Base-by-base conservation (phyloP, 2,329 filamentous ascomycete genomes). In the Phialemoniopsis sp. region DNA sequence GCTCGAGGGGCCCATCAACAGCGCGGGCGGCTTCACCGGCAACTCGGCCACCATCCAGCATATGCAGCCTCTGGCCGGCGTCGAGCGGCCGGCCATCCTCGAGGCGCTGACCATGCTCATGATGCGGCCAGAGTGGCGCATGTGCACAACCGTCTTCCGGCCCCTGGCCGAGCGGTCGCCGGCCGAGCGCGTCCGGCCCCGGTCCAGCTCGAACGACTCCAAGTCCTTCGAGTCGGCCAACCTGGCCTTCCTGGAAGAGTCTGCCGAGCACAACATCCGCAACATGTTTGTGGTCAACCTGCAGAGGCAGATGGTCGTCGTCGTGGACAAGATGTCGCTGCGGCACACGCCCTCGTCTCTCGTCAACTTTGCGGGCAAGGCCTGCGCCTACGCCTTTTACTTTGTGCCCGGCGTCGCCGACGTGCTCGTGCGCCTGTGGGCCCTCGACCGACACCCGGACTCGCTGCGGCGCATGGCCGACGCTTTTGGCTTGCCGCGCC, bases 331-430 rank as follows among this genome's bases (percentile, higher is more conserved):
- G 56, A 85, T 95, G 81, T 89, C 87, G 13, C 69, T 87, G 52
- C 79, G 87, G 36, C 85, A 89, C 42, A 70, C 69, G 4, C 76
- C 77, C 2, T 53, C 70, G 15, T 85, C 80, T 50, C 60, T 89
- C 42, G 87, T 95, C 42, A 85, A 85, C 21, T 95, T 95, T 57
- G 89, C 87, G 39, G 90, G 88, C 43, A 94, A 93, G 62, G 87
- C 89, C 4, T 91, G 87, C 54, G 89, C 90, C 3, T 95, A 94
- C 60, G 89, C 88, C 21, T 95, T 95, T 62, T 93, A 91, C 64
- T 96, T 95, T 54, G 90, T 87, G 19, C 88, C 89, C 0, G 88
- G 88, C 5, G 78, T 95, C 39, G 85, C 88, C 8, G 89, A 95
- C 54, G 78, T 95, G 37, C 70, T 95, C 36, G 78, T 91, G 18